Evolutionary conservation across 1,139 yeast species (phyloP), one percentile per base, ranked within the genome.

Genomic region (Chernovozyma sophiae-reginae): DNA sequence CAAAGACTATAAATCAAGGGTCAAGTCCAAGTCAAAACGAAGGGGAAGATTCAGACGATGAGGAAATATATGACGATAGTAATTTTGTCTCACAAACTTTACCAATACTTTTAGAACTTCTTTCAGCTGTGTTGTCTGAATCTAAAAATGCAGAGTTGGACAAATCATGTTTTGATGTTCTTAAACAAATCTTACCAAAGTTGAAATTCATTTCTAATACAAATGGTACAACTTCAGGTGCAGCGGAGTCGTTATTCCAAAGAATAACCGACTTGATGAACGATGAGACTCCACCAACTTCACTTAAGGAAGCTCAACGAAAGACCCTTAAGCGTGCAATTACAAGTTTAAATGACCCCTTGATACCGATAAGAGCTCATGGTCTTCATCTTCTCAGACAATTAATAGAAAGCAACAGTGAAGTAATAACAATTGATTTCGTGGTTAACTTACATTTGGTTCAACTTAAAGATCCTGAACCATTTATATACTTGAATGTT

Each of bases 341-440:
- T 29, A 67, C 74, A 1, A 75, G 81, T 40, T 60, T 92, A 35
- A 80, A 79, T 41, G 96, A 90, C 55, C 86, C 92, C 0, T 61
- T 83, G 39, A 81, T 86, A 1, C 96, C 97, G 0, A 77, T 89
- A 3, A 68, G 90, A 39, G 97, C 95, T 0, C 92, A 86, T 56
- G 98, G 97, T 0, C 62, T 92, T 15, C 77, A 76, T 45, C 59
- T 83, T 20, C 58, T 90, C 14, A 67, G 89, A 28, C 71, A 74
- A 36, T 63, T 90, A 33, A 70, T 85, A 2, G 69, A 67, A 25
- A 55, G 60, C 14, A 65, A 64, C 30, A 74, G 85, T 28, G 58
- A 65, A 1, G 76, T 75, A 0, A 57, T 89, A 4, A 57, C 79
- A 0, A 38, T 76, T 10, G 75, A 72, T 13, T 73, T 74, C 38